Evolutionary conservation across 176 grass and related monocot genomes (phyloP).

Genomic region (Juncus inflexus): DNA sequence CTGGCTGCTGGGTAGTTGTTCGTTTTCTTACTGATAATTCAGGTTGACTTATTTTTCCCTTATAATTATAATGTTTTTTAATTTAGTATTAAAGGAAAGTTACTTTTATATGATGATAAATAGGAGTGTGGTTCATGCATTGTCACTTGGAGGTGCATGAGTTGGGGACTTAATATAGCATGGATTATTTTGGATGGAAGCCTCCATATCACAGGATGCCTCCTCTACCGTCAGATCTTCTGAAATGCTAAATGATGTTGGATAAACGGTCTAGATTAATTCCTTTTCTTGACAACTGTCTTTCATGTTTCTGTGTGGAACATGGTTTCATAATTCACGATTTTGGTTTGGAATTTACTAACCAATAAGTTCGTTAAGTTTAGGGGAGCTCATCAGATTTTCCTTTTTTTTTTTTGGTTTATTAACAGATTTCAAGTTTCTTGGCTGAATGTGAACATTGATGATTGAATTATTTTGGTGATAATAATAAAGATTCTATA

Average conservation of each 20-base stretch:
- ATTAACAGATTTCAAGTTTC: too few species aligned
- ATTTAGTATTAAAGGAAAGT: neutral
- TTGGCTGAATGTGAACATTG: too few species aligned
- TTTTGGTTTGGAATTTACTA: too few species aligned
- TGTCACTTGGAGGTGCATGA: neutral
- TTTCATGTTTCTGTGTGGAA: too few species aligned
- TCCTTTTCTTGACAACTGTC: too few species aligned
- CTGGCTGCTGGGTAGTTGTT: conserved; percentile 55
- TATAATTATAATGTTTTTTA: neutral
- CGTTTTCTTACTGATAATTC: conserved; percentile 65
- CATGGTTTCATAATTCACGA: too few species aligned
- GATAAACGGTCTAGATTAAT: too few species aligned
- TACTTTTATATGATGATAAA: neutral
- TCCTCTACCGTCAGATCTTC: neutral
- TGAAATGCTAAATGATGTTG: neutral
- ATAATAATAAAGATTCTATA: too few species aligned
- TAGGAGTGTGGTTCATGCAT: neutral
- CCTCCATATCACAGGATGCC: neutral
- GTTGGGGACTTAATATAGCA: neutral
- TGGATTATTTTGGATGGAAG: conserved; percentile 1
- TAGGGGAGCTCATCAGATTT: too few species aligned
- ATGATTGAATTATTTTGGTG: too few species aligned
- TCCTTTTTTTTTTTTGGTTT: too few species aligned
- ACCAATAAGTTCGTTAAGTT: too few species aligned
- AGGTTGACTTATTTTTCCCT: conserved; percentile 23